A percentile compares a stretch with the other conserved stretches of the same genome.
Conservation (phyloP, 2,329 filamentous ascomycete genomes). For the Sclerotinia nivalis region DNA sequence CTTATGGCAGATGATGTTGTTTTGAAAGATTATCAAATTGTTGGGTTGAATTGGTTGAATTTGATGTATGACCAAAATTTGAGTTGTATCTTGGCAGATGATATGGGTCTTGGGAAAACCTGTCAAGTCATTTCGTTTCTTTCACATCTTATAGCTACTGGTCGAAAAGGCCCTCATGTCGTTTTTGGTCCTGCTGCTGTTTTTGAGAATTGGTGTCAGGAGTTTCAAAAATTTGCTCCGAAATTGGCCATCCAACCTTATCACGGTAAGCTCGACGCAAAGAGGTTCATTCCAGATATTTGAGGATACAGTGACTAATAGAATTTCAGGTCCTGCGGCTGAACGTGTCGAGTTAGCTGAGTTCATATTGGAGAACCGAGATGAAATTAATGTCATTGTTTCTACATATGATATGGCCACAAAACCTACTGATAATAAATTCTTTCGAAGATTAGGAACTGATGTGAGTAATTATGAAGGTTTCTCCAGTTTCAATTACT, state of each 20-base stretch:
- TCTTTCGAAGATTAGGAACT: slow-evolving; percentile 59
- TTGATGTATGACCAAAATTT: slow-evolving; percentile 77
- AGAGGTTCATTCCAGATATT: not conserved
- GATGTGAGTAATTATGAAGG: slow-evolving; percentile 43
- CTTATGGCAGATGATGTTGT: slow-evolving; percentile 74
- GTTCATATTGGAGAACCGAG: slow-evolving; percentile 62
- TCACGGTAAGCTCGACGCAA: slow-evolving; percentile 47
- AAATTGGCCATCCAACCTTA: slow-evolving; percentile 70
- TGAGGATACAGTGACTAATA: slow-evolving; percentile 17
- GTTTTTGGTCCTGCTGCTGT: slow-evolving; percentile 92
- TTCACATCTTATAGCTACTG: slow-evolving; percentile 74
- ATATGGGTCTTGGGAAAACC: slow-evolving; percentile 97
- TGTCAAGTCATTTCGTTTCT: slow-evolving; percentile 94
- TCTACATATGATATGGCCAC: slow-evolving; percentile 69
- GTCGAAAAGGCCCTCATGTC: slow-evolving; percentile 70
- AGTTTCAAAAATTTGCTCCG: slow-evolving; percentile 86
- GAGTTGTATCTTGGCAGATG: slow-evolving; percentile 91
- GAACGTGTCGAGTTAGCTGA: slow-evolving; percentile 69
- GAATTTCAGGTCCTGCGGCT: slow-evolving; percentile 57
- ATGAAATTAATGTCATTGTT: slow-evolving; percentile 68
- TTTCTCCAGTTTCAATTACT: slow-evolving; percentile 19
- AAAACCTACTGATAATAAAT: slow-evolving; percentile 60
- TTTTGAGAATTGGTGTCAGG: slow-evolving; percentile 91
- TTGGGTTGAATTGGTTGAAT: slow-evolving; percentile 92
- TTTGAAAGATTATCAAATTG: slow-evolving; percentile 92